Base-by-base conservation (phyloP, 805 yeast genomes). In the Yamadazyma endophytica region DNA sequence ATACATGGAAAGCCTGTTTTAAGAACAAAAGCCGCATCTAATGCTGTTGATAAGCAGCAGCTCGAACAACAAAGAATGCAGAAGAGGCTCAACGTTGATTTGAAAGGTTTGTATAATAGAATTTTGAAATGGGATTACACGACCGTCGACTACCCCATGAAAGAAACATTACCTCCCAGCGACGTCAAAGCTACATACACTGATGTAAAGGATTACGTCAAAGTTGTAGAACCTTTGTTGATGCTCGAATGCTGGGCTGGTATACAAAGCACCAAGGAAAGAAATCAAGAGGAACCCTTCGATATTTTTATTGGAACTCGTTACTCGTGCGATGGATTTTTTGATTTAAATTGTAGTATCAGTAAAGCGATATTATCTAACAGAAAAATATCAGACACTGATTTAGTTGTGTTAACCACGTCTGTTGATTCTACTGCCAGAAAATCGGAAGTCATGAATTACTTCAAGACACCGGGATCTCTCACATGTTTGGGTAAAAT, bases 231-330 rank as follows among this genome's bases (percentile, higher is more conserved):
- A 43, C 98, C 98, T 0, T 64, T 92, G 25, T 61, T 92, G 26
- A 59, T 89, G 51, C 58, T 90, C 24, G 99, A 92, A 58, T 84
- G 95, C 41, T 94, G 97, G 97, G 95, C 89, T 49, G 82, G 86
- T 0, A 73, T 92, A 17, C 81, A 78, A 42, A 70, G 85, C 4
- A 77, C 92, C 0, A 78, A 82, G 40, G 76, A 75, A 29, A 75
- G 83, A 12, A 73, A 72, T 7, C 73, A 72, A 29, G 70, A 65
- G 33, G 57, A 46, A 4, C 88, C 95, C 1, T 81, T 89, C 51
- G 70, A 70, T 18, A 45, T 89, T 2, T 61, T 75, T 2, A 63
- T 89, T 13, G 97, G 95, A 3, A 83, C 87, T 21, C 72, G 96
- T 44, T 74, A 87, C 2, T 77, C 85, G 1, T 82, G 85, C 11